Evolutionary conservation across 1,284 basidiomycete species (phyloP).

Genomic region (Cryptococcus sp.): DNA sequence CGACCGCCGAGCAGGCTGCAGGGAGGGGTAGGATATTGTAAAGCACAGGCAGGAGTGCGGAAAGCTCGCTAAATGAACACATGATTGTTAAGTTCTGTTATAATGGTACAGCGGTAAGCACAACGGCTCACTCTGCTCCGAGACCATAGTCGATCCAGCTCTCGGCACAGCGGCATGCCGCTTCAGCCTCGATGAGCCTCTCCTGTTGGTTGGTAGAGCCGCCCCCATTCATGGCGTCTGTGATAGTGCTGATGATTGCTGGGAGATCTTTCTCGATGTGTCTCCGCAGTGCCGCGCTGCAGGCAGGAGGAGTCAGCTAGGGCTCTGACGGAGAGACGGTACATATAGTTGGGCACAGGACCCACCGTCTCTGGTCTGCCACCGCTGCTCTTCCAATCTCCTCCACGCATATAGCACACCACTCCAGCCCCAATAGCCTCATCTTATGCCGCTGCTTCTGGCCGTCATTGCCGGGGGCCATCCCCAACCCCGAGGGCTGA

Average conservation of each 20-base stretch:
- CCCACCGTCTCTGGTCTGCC: slow-evolving; percentile 69
- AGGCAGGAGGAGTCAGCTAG: background rate
- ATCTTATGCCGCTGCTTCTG: slow-evolving; percentile 24
- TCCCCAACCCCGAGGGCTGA: slow-evolving; percentile 28
- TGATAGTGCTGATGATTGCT: slow-evolving; percentile 66
- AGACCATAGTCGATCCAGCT: slow-evolving; percentile 70
- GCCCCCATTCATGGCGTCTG: slow-evolving; percentile 53
- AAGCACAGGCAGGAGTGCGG: slow-evolving; percentile 47
- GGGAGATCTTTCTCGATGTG: slow-evolving; percentile 57
- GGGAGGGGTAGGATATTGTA: slow-evolving; percentile 58
- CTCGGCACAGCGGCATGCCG: slow-evolving; percentile 72
- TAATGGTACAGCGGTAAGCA: background rate
- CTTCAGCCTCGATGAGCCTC: slow-evolving; percentile 57
- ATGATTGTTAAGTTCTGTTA: slow-evolving; percentile 5
- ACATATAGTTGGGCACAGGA: slow-evolving; percentile 6
- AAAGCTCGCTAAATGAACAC: slow-evolving; percentile 53
- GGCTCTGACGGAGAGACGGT: background rate
- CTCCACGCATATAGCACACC: slow-evolving; percentile 76
- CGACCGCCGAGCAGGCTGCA: slow-evolving; percentile 65
- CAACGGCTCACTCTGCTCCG: slow-evolving; percentile 61
- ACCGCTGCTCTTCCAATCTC: slow-evolving; percentile 72
- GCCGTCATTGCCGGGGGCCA: slow-evolving; percentile 7
- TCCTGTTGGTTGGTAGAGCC: slow-evolving; percentile 21
- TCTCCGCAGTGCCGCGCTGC: slow-evolving; percentile 32
- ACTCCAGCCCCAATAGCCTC: slow-evolving; percentile 59